Conservation (phyloP, 2,329 filamentous ascomycete genomes). For the Blumeria hordei region DNA sequence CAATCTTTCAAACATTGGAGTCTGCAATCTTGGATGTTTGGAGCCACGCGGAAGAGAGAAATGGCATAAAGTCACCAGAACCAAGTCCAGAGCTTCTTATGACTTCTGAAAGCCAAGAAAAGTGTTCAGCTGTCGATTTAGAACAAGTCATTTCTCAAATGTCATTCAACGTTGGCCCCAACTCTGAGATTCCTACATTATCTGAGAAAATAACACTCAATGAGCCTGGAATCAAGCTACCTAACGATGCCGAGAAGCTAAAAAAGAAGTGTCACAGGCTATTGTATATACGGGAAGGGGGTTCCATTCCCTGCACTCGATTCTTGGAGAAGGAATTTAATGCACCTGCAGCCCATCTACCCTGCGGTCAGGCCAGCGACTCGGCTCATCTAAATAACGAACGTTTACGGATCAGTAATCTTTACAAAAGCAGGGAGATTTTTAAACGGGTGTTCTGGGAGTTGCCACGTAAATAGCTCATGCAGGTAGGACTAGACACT, state of each 20-base stretch:
- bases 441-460: slow-evolving; percentile 56
- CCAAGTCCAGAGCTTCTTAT: slow-evolving; percentile 9
- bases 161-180: slow-evolving; percentile 20
- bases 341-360: slow-evolving; percentile 76
- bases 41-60: slow-evolving; percentile 27
- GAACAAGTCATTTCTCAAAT: slow-evolving; percentile 19
- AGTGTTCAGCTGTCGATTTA: slow-evolving; percentile 3
- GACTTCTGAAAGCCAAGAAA: slow-evolving; percentile 4
- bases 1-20: slow-evolving; percentile 76
- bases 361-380: slow-evolving; percentile 86
- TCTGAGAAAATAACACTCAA: slow-evolving; percentile 1
- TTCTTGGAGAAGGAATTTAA: slow-evolving; percentile 87
- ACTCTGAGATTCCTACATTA: slow-evolving; percentile 10
- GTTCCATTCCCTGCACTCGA: slow-evolving; percentile 79
- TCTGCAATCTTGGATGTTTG: slow-evolving; percentile 67
- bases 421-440: slow-evolving; percentile 80
- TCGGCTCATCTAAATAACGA: slow-evolving; percentile 90
- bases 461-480: slow-evolving; percentile 12
- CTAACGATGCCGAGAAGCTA: background rate
- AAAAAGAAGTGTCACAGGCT: slow-evolving; percentile 25
- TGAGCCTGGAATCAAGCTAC: slow-evolving; percentile 6
- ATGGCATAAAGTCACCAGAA: slow-evolving; percentile 18
- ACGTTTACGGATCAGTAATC: slow-evolving; percentile 62
- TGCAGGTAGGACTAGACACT: too few species aligned
- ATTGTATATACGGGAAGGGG: slow-evolving; percentile 85